Base-by-base conservation (phyloP, 2,329 filamentous ascomycete species). In the Diaporthe ampelina region DNA sequence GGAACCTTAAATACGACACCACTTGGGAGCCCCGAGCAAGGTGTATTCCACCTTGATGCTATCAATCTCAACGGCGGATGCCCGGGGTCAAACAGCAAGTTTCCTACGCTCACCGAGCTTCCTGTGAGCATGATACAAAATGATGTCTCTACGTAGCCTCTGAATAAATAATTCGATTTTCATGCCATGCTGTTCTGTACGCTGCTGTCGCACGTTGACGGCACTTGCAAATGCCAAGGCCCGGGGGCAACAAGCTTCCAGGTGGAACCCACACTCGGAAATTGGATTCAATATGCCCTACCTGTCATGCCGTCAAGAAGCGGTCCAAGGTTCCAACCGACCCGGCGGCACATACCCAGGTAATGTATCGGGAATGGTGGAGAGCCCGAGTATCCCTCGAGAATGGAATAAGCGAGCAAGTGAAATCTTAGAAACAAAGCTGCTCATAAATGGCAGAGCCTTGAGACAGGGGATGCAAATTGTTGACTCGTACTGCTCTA, bases 101-200 rank as follows among this genome's bases (percentile, higher is more conserved):
- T 10, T 15, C 15, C 9, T 2, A 32, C 8, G 2, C 6, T 50
- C 4, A 2, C 9, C 7, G 6, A 10, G 8, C 26, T 43, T 1
- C 29, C 2, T 21, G 6, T 15, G 2, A 26, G 6, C 1, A 15
- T 5, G 17, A 4, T 45, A 17, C 1, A 4, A 24, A 0, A 13
- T 37, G 1, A 13, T 15, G 5, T 0, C 19, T 15, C 11, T 3
- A 8, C 11, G 3, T 26, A 17, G 6, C 26, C 3, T 6, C 13
- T n/a, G 3, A 37, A 10, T 21, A 37, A 7, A 13, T 13, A n/a
- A n/a, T 35, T 3, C 9, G 5, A 59, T 11, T 2, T 3, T 4
- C 7, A 9, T 43, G 5, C 21, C 11, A 15, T 9, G 4, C 5
- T n/a, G 26, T 52, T 50, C 45, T 37, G 19, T 6, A n/a, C 48